These are phyloP conservation scores for Ilyonectria mors-panacis DNA, from an alignment of 2,329 filamentous ascomycete genomes.

Conservation along the genomic window DNA sequence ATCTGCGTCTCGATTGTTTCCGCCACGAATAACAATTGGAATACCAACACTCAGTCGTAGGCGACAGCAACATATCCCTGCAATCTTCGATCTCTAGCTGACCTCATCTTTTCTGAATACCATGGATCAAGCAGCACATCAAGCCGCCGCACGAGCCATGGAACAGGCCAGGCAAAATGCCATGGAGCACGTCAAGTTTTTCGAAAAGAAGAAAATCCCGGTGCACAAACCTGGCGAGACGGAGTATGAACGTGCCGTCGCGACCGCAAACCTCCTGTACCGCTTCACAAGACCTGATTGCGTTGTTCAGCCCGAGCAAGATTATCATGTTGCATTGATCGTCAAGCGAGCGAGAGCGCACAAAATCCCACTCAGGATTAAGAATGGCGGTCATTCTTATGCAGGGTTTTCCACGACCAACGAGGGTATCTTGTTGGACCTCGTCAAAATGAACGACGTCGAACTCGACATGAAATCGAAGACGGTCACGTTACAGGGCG, in stretches of 20 bases:
- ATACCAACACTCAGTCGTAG: background rate
- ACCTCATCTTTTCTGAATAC: background rate
- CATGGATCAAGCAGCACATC: background rate
- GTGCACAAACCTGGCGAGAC: background rate
- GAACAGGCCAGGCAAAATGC: background rate
- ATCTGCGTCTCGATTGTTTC: background rate
- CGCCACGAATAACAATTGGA: background rate
- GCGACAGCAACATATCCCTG: background rate
- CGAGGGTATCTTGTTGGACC: conserved; percentile 49
- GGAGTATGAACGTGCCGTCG: conserved; percentile 35
- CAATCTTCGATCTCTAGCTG: too few species aligned
- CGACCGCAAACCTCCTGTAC: conserved; percentile 36
- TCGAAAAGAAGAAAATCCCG: background rate
- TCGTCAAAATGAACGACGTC: conserved; percentile 49
- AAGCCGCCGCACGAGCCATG: background rate
- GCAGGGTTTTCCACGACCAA: conserved; percentile 49
- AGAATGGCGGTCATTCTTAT: conserved; percentile 52
- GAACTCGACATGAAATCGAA: conserved; percentile 36
- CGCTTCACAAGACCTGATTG: conserved; percentile 33
- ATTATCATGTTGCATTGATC: conserved; percentile 21
- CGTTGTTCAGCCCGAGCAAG: conserved; percentile 34
- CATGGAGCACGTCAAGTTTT: background rate
- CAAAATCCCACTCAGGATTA: conserved; percentile 45
- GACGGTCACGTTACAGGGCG: conserved; percentile 46
- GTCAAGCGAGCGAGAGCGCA: conserved; percentile 19